Conservation (phyloP, 345 rosid genomes). For the Sisymbrium irio region DNA sequence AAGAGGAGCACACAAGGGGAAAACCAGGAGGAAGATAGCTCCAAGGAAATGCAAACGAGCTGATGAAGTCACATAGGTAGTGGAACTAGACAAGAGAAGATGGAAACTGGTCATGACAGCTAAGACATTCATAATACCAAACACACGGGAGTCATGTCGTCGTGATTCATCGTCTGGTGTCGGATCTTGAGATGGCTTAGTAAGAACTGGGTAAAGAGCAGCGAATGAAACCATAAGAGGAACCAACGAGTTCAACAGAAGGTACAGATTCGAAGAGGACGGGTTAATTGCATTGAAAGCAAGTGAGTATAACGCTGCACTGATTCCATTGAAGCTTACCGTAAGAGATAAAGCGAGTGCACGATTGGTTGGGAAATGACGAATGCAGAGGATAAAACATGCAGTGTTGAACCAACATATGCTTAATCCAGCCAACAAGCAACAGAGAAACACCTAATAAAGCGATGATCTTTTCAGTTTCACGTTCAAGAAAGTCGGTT, state of each 20-base stretch:
- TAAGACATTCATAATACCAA: constrained; percentile 48
- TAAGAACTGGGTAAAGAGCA: constrained; percentile 55
- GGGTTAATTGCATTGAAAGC: constrained; percentile 59
- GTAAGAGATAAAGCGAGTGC: constrained; percentile 72
- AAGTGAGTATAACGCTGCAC: constrained; percentile 72
- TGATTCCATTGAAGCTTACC: constrained; percentile 72
- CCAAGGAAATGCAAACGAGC: constrained; percentile 55
- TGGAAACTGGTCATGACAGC: constrained; percentile 70
- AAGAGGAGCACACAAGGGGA: constrained; percentile 65
- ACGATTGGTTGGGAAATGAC: constrained; percentile 57
- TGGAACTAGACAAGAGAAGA: constrained; percentile 54
- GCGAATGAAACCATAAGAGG: constrained; percentile 51
- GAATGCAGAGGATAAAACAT: constrained; percentile 71
- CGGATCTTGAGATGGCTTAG: constrained; percentile 42
- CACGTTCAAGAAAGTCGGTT: too few species aligned
- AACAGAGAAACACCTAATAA: constrained; percentile 53
- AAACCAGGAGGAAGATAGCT: constrained; percentile 47
- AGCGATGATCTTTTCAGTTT: background rate
- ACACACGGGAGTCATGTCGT: constrained; percentile 45
- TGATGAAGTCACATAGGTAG: constrained; percentile 27
- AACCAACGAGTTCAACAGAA: constrained; percentile 53
- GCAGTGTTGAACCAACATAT: constrained; percentile 95
- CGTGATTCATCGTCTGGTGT: constrained; percentile 26
- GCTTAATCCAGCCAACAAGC: constrained; percentile 77
- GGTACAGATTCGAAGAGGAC: constrained; percentile 45